Evolutionary conservation across 257 asterid species (phyloP), one percentile per base, ranked within the genome.

Genomic region (Solanum phureja): DNA sequence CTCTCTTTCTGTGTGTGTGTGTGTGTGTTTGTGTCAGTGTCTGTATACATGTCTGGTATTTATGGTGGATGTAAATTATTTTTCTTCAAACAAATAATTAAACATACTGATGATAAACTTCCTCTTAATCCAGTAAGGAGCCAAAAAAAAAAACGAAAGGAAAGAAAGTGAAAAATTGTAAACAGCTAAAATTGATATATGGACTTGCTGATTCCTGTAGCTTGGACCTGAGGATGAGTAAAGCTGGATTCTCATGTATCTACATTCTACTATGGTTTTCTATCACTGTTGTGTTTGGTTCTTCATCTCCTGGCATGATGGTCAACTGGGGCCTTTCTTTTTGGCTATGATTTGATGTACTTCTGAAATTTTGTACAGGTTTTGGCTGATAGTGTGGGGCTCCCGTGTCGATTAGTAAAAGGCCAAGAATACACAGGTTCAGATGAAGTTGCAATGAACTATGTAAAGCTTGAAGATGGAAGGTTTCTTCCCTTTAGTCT

Each of bases 341-440:
- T 21, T 69, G 34, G 12, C 82, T 86, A 82, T 89, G 88, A 82
- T 83, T 83, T 87, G 83, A 88, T 87, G 40, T 90, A 11, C 88
- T 86, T 89, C 87, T 84, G 89, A 86, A 87, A 87, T 24, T 46
- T 77, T 87, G 74, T 92, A 92, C 90, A 97, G 99, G 98, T 97
- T 88, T 93, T 97, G 94, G 98, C 98, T 89, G 99, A 95, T 90
- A 87, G 92, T 87, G 90, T 93, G 91, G 95, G 92, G 79, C 93
- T 97, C 84, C 97, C 96, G 86, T 95, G 98, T 90, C 98, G 98
- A 84, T 89, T 97, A 89, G 96, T 94, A 87, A 97, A 97, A 90
- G 98, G 99, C 83, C 92, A 88, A 83, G 97, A 95, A 90, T 95
- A 93, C 86, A 94, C 98, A 23, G 99, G 99, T 87, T 93, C 98